Evolutionary conservation across 2,329 filamentous ascomycete species (phyloP), one percentile per base, ranked within the genome.

Genomic region (Trichophyton equinum): DNA sequence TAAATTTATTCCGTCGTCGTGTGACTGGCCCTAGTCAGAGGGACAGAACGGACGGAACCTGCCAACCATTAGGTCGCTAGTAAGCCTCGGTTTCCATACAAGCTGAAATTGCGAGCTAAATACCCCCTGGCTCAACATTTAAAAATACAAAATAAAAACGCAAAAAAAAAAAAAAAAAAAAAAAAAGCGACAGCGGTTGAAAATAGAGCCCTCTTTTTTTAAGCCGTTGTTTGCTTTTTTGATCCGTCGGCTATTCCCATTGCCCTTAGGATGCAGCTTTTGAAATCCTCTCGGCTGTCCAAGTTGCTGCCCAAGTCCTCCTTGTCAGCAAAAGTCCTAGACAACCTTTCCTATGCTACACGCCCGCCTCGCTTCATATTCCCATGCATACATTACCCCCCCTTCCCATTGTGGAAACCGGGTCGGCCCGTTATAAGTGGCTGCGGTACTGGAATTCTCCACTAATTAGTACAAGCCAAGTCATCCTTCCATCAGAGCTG

Each of bases 391-490:
- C 30, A 27, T 42, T 9, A 18, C 30, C 55, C 55, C 27, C 38
- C 38, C 33, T 57, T 40, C 55, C 25, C 27, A 30, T 53, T 53
- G 49, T 53, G 49, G 49, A 53, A 53, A 53, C 38, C 57, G 57
- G 57, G 38, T 59, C 57, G 57, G 57, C 38, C 57, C 57, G 57
- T 59, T 44, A 11, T 47, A 11, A 59, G 57, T 59, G 57, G 40
- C 30, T 30, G 42, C 42, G 18, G 38, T 30, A 42, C 22, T 53
- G 18, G 27, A 25, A n/a, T 53, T 57, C 55, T 57, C 55, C 55
- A 57, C 55, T 53, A 53, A 53, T 53, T 33, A 51, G 22, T 53
- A n/a, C 25, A 13, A 30, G 49, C 22, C 49, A 53, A 53, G 27
- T 27, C 25, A 27, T 11, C 22, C 49, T 53, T 15, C 49, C 27